Evolutionary conservation across 1,284 basidiomycete genomes (phyloP).

Genomic region (Entoloma clypeatum): DNA sequence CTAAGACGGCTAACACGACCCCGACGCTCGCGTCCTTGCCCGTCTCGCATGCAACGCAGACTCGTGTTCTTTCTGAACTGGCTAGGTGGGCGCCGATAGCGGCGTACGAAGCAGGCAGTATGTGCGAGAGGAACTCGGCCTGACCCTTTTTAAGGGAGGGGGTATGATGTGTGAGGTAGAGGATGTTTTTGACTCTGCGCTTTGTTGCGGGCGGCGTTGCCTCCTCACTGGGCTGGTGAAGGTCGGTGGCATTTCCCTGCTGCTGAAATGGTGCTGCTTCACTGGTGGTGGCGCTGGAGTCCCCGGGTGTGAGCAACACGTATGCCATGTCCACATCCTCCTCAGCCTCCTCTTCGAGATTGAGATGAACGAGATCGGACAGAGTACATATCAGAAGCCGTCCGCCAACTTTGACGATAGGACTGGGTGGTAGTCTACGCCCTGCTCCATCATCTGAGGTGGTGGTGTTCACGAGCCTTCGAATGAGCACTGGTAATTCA

Average conservation of each 20-base stretch:
- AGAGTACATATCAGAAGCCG: slow-evolving; percentile 36
- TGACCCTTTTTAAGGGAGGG: slow-evolving; percentile 59
- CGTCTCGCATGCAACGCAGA: slow-evolving; percentile 54
- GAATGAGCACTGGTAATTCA: slow-evolving; percentile 48
- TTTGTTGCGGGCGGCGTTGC: too few relatives aligned
- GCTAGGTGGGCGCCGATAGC: slow-evolving; percentile 49
- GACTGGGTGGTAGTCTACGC: slow-evolving; percentile 19
- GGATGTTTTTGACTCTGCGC: too few relatives aligned
- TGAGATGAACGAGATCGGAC: slow-evolving; percentile 32
- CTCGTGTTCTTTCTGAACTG: slow-evolving; percentile 23
- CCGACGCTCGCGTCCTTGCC: slow-evolving; percentile 65
- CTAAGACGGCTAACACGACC: slow-evolving; percentile 53
- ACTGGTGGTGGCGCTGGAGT: background rate
- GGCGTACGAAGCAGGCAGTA: slow-evolving; percentile 46
- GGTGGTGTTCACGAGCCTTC: slow-evolving; percentile 34
- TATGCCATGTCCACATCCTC: slow-evolving; percentile 8
- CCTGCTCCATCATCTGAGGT: background rate
- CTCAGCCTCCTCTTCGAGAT: background rate
- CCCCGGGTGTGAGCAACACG: slow-evolving; percentile 11
- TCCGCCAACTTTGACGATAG: slow-evolving; percentile 35
- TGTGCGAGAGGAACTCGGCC: slow-evolving; percentile 41
- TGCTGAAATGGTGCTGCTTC: background rate
- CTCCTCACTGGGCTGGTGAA: too few relatives aligned
- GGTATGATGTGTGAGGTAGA: too few relatives aligned
- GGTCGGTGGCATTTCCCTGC: too few relatives aligned